These are phyloP conservation scores for Agapanthus africanus DNA, from an alignment of 106 monocot species.

Conservation along the genomic window DNA sequence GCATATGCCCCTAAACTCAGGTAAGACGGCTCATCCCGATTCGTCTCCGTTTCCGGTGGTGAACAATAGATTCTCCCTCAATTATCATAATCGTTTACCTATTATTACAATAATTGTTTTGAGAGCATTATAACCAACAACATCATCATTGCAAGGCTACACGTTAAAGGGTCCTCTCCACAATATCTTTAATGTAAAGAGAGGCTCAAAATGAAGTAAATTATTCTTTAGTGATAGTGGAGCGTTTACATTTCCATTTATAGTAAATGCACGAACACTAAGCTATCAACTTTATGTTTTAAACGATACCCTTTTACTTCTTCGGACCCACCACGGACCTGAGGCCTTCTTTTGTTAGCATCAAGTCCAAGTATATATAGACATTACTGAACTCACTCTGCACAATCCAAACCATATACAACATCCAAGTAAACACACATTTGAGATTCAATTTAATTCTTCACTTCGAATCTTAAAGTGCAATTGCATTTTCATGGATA, in stretches of 20 bases:
- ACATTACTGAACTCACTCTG: background rate
- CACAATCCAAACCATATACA: too few species aligned
- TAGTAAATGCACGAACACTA: background rate
- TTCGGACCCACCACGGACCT: conserved; percentile 14
- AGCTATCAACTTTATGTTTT: background rate
- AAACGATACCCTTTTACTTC: background rate
- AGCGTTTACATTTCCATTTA: conserved; percentile 3
- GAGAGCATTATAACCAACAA: too few species aligned
- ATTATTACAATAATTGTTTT: too few species aligned
- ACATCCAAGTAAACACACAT: background rate
- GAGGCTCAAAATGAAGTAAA: conserved; percentile 2
- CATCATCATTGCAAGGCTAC: background rate
- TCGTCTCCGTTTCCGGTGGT: too few species aligned
- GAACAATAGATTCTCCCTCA: too few species aligned
- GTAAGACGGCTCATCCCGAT: too few species aligned
- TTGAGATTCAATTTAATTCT: background rate
- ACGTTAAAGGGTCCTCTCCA: background rate
- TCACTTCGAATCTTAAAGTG: background rate
- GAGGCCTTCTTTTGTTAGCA: background rate
- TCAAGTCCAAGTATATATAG: background rate
- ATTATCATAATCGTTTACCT: too few species aligned
- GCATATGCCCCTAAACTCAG: too few species aligned
- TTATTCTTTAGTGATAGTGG: conserved; percentile 10
- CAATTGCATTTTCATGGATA: conserved; percentile 6
- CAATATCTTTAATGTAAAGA: background rate